Evolutionary conservation across 2,329 filamentous ascomycete genomes (phyloP), one percentile per base, ranked within the genome.

Genomic region (Lachnellula subtilissima): DNA sequence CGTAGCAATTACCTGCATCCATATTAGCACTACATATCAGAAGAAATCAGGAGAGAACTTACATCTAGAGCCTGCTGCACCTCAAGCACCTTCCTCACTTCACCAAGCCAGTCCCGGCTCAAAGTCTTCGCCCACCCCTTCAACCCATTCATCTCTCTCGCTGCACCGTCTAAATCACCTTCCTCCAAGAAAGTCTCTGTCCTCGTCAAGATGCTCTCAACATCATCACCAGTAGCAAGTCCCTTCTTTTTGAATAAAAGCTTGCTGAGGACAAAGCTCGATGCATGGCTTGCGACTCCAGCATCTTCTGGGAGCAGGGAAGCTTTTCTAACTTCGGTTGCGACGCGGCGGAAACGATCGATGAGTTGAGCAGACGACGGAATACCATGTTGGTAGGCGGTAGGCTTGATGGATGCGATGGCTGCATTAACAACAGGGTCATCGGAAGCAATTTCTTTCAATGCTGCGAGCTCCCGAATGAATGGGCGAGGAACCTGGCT

Each of bases 51-150:
- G 25, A 53, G 25, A 35, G 57, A 62, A 82, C 86, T 85, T 74
- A 96, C 94, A 74, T 99, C 94, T 67, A 99, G 80, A 68, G 94
- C 94, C 76, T 99, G 94, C 75, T 89, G 87, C 62, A 97, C 94
- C 76, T 99, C 94, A 68, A 99, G 78, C 62, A 96, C 90, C 76
- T 91, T 88, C 71, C 94, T 85, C 60, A 91, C 89, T 78, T 99
- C 94, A 52, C 81, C 82, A 64, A 99, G 75, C 94, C 94, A 99
- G 73, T 99, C 94, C 69, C 88, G 86, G 74, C 90, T 95, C 70
- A 99, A 76, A 42, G 92, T 93, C 80, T 94, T 96, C 48, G 93
- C 92, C 94, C 94, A 99, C 25, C 94, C 94, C 59, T 87, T 82
- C 48, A 99, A 78, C 1, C 86, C 84, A 71, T 97, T 99, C 87